These are phyloP conservation scores for Candida chilensis DNA, from an alignment of 805 yeast genomes.

Conservation along the genomic window DNA sequence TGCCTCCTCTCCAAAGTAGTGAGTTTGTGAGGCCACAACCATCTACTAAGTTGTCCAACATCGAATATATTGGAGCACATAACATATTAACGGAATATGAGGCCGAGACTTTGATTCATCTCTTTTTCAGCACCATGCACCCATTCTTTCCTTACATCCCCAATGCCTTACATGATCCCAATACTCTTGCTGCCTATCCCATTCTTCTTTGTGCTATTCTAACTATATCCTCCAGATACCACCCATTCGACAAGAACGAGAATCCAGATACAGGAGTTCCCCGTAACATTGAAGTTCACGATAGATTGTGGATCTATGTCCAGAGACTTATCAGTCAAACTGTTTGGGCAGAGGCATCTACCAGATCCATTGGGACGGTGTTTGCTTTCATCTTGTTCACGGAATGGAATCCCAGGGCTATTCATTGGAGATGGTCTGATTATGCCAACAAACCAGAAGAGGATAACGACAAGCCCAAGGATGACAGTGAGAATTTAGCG, in stretches of 20 bases:
- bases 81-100: slow-evolving; percentile 55
- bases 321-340: slow-evolving; percentile 76
- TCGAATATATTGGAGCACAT: slow-evolving; percentile 54
- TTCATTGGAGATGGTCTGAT: slow-evolving; percentile 82
- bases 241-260: slow-evolving; percentile 37
- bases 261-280: slow-evolving; percentile 14
- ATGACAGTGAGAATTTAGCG: slow-evolving; percentile 42
- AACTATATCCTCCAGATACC: slow-evolving; percentile 75
- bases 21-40: slow-evolving; percentile 36
- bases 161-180: slow-evolving; percentile 54
- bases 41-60: slow-evolving; percentile 38
- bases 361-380: slow-evolving; percentile 80
- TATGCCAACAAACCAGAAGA: slow-evolving; percentile 57
- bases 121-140: slow-evolving; percentile 72
- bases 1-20: slow-evolving; percentile 35
- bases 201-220: slow-evolving; percentile 72
- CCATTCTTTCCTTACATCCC: slow-evolving; percentile 91
- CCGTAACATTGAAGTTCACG: slow-evolving; percentile 59
- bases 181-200: slow-evolving; percentile 68
- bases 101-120: slow-evolving; percentile 44
- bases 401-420: slow-evolving; percentile 95
- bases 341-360: slow-evolving; percentile 91
- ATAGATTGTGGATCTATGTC: slow-evolving; percentile 75
- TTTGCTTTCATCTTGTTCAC: slow-evolving; percentile 77
- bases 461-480: slow-evolving; percentile 8